Percentiles rank a stretch among this genome's conserved stretches.
Evolutionary conservation across 2,329 filamentous ascomycete genomes (phyloP).

Genomic region (Colletotrichum sp.): DNA sequence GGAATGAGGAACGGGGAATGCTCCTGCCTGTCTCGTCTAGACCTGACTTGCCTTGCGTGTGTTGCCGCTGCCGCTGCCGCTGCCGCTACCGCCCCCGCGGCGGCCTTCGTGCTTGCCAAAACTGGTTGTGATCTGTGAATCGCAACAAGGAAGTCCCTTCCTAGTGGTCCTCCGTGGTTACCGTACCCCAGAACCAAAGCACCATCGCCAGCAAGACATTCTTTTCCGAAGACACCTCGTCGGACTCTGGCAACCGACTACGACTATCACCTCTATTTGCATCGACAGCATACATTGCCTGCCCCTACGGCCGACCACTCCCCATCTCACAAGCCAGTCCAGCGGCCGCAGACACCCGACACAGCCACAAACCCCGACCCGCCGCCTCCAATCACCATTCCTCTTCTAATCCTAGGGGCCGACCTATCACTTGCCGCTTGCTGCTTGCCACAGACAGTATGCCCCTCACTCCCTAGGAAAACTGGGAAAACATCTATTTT

Average conservation of each 20-base stretch:
- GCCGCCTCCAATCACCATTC: neutral
- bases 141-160: neutral
- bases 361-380: neutral
- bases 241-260: neutral
- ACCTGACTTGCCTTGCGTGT: neutral
- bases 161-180: neutral
- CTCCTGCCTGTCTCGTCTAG: neutral
- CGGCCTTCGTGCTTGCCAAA: neutral
- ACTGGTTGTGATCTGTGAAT: neutral
- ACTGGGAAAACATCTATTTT: neutral
- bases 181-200: neutral
- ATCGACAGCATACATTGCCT: neutral
- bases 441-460: neutral
- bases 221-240: neutral
- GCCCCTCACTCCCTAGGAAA: neutral
- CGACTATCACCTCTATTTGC: neutral
- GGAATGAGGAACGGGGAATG: neutral
- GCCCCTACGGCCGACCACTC: neutral
- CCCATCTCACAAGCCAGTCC: neutral
- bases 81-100: neutral
- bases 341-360: neutral
- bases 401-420: neutral
- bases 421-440: neutral
- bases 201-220: neutral
- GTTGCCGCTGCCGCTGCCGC: neutral